phyloP scores from a whole-genome alignment of 2,329 filamentous ascomycete genomes.

The Talaromyces sp. region DNA sequence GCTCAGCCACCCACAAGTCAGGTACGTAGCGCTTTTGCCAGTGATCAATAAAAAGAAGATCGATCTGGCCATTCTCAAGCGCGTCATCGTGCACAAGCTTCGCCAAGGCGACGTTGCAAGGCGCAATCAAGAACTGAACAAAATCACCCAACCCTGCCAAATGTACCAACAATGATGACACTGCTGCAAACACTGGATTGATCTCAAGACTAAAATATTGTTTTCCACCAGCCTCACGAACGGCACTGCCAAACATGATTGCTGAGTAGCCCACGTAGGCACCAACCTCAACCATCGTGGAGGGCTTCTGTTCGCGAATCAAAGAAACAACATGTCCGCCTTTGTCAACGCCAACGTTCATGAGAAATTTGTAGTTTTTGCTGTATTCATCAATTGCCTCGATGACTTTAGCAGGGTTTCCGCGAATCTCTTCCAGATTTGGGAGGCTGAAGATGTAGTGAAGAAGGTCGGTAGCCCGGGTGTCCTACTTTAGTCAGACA shows the following conservation, averaged over 20 bases:
- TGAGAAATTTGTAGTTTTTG: conserved; percentile 62
- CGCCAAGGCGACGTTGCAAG: conserved; percentile 58
- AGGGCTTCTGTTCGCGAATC: conserved; percentile 61
- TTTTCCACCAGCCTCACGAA: conserved; percentile 58
- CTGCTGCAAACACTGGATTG: conserved; percentile 66
- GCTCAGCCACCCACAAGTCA: neutral
- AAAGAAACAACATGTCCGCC: conserved; percentile 63
- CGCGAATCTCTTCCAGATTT: conserved; percentile 57
- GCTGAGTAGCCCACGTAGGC: conserved; percentile 79
- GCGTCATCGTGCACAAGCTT: conserved; percentile 50
- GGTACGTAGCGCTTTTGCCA: conserved; percentile 1
- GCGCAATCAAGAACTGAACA: conserved; percentile 64
- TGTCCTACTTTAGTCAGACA: conserved; percentile 46
- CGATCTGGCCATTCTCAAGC: conserved; percentile 40
- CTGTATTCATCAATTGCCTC: conserved; percentile 66
- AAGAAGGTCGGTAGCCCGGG: conserved; percentile 66
- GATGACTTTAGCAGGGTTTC: conserved; percentile 60
- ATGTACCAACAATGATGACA: conserved; percentile 63
- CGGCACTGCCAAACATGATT: conserved; percentile 64
- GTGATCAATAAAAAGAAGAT: neutral
- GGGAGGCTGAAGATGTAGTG: conserved; percentile 61
- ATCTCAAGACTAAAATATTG: conserved; percentile 67
- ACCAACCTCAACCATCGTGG: conserved; percentile 70
- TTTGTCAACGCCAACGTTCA: conserved; percentile 75
- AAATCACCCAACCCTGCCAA: conserved; percentile 65